Percentiles rank a stretch among this genome's conserved stretches.
phyloP scores from a whole-genome alignment of 345 rosid genomes.

The Ceriops decandra region DNA sequence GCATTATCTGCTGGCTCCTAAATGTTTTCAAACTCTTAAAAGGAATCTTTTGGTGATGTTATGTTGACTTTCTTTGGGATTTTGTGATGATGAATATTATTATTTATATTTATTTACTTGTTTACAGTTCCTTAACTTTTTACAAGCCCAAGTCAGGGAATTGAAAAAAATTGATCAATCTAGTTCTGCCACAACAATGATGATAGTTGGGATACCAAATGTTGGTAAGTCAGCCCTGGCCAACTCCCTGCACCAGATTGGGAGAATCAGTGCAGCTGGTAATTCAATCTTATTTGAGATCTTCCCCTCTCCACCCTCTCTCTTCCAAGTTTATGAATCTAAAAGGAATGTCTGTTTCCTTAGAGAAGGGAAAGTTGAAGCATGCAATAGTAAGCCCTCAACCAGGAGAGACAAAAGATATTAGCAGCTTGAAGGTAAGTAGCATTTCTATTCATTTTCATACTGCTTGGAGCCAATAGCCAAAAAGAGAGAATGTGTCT shows the following conservation, averaged over 20 bases:
- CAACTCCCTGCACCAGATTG: conserved; percentile 77
- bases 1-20: too few species aligned
- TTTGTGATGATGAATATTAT: not conserved
- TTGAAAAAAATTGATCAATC: conserved; percentile 43
- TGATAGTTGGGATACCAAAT: conserved; percentile 83
- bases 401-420: conserved; percentile 86
- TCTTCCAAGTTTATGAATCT: not conserved
- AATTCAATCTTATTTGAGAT: conserved; percentile 7
- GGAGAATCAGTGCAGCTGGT: conserved; percentile 82
- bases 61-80: too few species aligned
- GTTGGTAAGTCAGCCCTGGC: conserved; percentile 85
- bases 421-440: conserved; percentile 75
- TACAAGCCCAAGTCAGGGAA: conserved; percentile 65
- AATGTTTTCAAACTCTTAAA: too few species aligned
- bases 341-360: not conserved
- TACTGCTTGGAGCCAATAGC: not conserved
- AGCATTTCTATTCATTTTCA: not conserved
- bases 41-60: not conserved
- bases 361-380: conserved; percentile 83
- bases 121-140: conserved; percentile 62
- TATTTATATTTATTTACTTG: not conserved
- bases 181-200: conserved; percentile 45
- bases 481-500: not conserved
- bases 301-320: not conserved
- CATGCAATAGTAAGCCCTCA: conserved; percentile 62